Evolutionary conservation across 805 yeast species (phyloP).

Genomic region (Wickerhamiella domercqiae): DNA sequence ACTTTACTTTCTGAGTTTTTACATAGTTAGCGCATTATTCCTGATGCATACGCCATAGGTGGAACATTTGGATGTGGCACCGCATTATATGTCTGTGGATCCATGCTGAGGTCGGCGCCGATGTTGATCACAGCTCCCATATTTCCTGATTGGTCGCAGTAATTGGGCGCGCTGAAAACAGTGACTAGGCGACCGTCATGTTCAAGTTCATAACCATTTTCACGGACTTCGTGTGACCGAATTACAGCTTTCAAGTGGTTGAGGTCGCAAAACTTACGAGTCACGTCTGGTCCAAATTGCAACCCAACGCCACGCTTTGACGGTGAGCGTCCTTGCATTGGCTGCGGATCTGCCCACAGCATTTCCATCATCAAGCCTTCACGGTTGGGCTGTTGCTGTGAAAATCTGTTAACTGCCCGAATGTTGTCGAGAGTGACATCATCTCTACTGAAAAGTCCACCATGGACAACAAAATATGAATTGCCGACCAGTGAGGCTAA

Average conservation of each 20-base stretch:
- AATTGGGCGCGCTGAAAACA: slow-evolving; percentile 96
- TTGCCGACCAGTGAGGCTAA: slow-evolving; percentile 67
- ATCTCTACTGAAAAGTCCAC: slow-evolving; percentile 80
- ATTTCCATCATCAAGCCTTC: slow-evolving; percentile 93
- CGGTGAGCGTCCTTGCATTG: slow-evolving; percentile 58
- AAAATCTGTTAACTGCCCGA: slow-evolving; percentile 52
- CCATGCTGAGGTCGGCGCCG: slow-evolving; percentile 33
- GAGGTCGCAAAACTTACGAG: slow-evolving; percentile 54
- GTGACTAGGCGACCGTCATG: slow-evolving; percentile 79
- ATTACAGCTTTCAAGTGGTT: slow-evolving; percentile 68
- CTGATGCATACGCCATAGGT: slow-evolving; percentile 79
- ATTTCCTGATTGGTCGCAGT: slow-evolving; percentile 86
- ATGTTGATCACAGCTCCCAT: slow-evolving; percentile 71
- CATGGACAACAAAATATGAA: slow-evolving; percentile 82
- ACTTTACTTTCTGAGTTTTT: too few species aligned
- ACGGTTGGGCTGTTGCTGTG: slow-evolving; percentile 63
- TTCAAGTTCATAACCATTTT: slow-evolving; percentile 77
- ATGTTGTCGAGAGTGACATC: slow-evolving; percentile 58
- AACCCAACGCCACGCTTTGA: slow-evolving; percentile 91
- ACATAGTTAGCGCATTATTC: slow-evolving; percentile 19
- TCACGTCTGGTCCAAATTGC: slow-evolving; percentile 94
- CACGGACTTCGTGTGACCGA: slow-evolving; percentile 90
- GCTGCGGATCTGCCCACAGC: slow-evolving; percentile 95
- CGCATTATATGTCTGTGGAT: slow-evolving; percentile 53
- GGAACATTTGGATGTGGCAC: slow-evolving; percentile 81